Base-by-base conservation (phyloP, 148 eudicot genomes). In the Chenopodium formosanum region DNA sequence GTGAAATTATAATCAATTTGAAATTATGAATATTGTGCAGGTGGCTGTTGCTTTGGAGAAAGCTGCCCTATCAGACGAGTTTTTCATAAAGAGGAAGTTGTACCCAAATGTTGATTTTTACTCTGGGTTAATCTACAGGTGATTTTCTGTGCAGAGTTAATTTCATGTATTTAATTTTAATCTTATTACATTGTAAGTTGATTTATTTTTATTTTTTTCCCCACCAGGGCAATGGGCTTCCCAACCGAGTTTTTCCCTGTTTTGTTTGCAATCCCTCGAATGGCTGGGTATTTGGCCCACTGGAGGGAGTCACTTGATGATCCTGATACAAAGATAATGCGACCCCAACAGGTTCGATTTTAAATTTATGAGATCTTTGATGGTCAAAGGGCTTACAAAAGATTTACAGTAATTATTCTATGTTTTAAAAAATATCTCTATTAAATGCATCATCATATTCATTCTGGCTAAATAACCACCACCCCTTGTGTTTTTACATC, bases 241-340 rank as follows among this genome's bases (percentile, higher is more conserved):
- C 99, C 99, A 9, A 83, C 99, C 23, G 99, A 97, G 83, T 97
- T 97, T 84, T 97, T 97, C 74, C 85, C 99, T 46, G 97, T 97
- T 76, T 77, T 97, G 75, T 97, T 97, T 83, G 99, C 99, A 64
- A 91, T 94, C 63, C 99, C 99, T 89, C 98, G 99, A 74, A 97
- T 97, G 99, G 99, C 99, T 82, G 99, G 99, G 65, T 97, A 90
- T 82, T 88, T 97, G 81, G 86, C 99, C 19, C 98, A 97, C 84
- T 97, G 99, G 99, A 81, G 91, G n/a, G 99, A 97, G 86, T 97
- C 98, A 66, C 89, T 97, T 76, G 98, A 97, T 88, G 99, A 97
- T 76, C 98, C 97, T 66, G 98, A 94, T 83, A 97, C 99, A n/a
- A 97, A 94, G 90, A 92, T 97, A 78, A 92, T 97, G 94, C 88